Base-by-base conservation (phyloP, 1,284 basidiomycete species). In the Cryptococcus hybrid region DNA sequence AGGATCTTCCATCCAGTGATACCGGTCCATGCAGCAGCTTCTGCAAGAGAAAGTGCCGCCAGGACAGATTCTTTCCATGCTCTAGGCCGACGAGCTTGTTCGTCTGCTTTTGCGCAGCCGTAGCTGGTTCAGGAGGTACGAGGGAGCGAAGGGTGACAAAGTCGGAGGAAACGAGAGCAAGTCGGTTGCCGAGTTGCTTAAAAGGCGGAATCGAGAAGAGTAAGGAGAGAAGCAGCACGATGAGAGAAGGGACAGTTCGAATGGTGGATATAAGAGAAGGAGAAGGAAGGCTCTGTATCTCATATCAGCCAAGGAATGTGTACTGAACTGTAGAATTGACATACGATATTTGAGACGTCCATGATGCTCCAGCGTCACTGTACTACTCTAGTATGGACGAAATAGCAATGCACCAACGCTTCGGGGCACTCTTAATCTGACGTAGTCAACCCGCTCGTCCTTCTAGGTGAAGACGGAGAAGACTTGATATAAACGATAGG, bases 11-110 rank as follows among this genome's bases (percentile, higher is more conserved):
- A 57, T 12, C 70, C 75, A 11, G 70, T 59, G 9, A 68, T 54
- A 2, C 60, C 67, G 18, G 62, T 61, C 76, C 76, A 78, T 2
- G 62, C 59, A 3, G 57, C 68, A 3, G 68, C 57, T 50, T 66
- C 69, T 24, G 61, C 34, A 13, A 66, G 51, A 0, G 58, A 68
- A 2, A 72, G 37, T 9, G 45, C 47, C 8, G 69, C 66, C 13
- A 78, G 53, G 7, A 68, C 43, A 7, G 60, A 36, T 47, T 71
- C 59, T 24, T 63, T 47, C 71, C 71, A 73, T 57, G 64, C 7
- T n/a, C 46, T 37, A 0, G 65, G 52, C 35, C 63, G 55, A 35
- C 59, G 15, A 36, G 36, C 42, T 12, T 42, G 30, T 13, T 58
- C 60, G 40, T 60, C 50, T 11, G 39, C 51, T 44, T 59, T 42